A percentile compares a stretch with the other conserved stretches of the same genome.
These are phyloP conservation scores for Cladophialophora chaetospira DNA, from an alignment of 2,329 filamentous ascomycete genomes.

Conservation along the genomic window DNA sequence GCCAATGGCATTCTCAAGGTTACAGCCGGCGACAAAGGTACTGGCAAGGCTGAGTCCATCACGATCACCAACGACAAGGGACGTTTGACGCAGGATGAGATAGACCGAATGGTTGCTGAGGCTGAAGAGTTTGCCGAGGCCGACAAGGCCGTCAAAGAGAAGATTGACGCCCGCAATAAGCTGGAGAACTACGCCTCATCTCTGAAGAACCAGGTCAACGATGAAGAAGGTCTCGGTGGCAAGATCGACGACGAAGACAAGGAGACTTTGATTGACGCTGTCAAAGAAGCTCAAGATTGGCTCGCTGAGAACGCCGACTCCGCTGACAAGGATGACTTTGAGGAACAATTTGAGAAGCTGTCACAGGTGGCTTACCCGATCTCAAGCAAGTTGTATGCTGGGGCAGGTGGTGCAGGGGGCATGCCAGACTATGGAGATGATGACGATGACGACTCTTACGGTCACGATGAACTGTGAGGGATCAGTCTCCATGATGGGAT, in stretches of 20 bases:
- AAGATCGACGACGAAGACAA: slow-evolving; percentile 99
- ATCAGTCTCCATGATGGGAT: slow-evolving; percentile 4
- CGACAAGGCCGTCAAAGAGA: slow-evolving; percentile 96
- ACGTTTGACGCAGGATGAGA: slow-evolving; percentile 92
- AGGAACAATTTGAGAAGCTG: slow-evolving; percentile 99
- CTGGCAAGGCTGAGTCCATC: slow-evolving; percentile 94
- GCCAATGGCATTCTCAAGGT: slow-evolving; percentile 99
- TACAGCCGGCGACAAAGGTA: slow-evolving; percentile 94
- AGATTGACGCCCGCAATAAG: slow-evolving; percentile 93
- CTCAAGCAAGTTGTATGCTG: slow-evolving; percentile 92
- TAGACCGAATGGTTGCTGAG: slow-evolving; percentile 98
- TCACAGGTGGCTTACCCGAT: slow-evolving; percentile 96
- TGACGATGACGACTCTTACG: slow-evolving; percentile 63
- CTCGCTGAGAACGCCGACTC: slow-evolving; percentile 89
- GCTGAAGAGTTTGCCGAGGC: slow-evolving; percentile 99
- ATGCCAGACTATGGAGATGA: slow-evolving; percentile 60
- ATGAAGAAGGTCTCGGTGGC: slow-evolving; percentile 93
- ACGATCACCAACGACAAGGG: slow-evolving; percentile 99
- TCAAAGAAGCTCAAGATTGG: slow-evolving; percentile 98
- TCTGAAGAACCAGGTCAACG: slow-evolving; percentile 98
- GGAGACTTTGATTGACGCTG: slow-evolving; percentile 89
- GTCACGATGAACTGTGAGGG: slow-evolving; percentile 72
- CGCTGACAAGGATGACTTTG: slow-evolving; percentile 89
- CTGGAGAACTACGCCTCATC: slow-evolving; percentile 99
- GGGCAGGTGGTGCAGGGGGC: slow-evolving; percentile 66